A percentile compares a stretch with the other conserved stretches of the same genome.
Conservation (phyloP, 345 rosid species). For the Salix caprea region DNA sequence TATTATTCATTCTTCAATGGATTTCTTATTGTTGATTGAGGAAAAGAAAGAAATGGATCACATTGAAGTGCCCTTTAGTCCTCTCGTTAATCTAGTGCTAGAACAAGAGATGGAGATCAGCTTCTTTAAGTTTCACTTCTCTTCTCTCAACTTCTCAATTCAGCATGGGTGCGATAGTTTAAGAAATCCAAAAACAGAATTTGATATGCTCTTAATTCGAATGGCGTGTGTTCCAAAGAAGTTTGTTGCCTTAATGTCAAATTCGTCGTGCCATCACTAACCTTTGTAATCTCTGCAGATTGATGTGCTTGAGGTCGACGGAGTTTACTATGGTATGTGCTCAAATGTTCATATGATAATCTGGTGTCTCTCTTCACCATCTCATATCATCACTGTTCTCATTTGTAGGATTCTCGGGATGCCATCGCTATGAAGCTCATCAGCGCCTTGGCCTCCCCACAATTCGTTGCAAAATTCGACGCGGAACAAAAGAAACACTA, state of each 20-base stretch:
- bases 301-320: constrained; percentile 94
- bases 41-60: not conserved
- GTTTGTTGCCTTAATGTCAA: not conserved
- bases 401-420: constrained; percentile 78
- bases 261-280: not conserved
- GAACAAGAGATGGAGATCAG: too few relatives aligned
- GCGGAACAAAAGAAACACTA: constrained; percentile 83
- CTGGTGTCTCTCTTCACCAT: not conserved
- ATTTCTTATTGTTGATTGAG: not conserved
- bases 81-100: not conserved
- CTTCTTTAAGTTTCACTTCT: not conserved
- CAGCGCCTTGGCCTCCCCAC: constrained; percentile 81
- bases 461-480: constrained; percentile 81
- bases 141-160: not conserved
- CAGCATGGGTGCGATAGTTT: not conserved
- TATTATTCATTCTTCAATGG: not conserved
- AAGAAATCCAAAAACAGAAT: not conserved
- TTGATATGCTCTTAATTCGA: not conserved
- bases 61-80: not conserved
- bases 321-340: constrained; percentile 64
- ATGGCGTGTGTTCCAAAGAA: not conserved
- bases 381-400: not conserved
- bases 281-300: constrained; percentile 48
- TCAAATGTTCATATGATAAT: not conserved
- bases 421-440: constrained; percentile 90